Conservation (phyloP, 2,329 filamentous ascomycete species). For the Ceratocystis destructans region DNA sequence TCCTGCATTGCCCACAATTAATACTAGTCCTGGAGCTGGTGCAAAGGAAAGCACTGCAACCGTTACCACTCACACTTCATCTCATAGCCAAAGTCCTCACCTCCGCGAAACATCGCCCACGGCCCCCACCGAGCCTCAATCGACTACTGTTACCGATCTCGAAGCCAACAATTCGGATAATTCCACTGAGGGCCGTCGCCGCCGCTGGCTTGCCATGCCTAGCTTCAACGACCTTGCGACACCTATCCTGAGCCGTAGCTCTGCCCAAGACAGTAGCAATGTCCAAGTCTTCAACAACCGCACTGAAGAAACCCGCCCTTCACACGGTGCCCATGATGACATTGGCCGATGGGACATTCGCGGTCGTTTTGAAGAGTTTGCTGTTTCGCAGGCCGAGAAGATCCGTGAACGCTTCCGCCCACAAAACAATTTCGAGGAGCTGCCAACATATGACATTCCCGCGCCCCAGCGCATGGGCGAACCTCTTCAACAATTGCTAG, state of each 20-base stretch:
- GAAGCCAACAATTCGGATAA: slow-evolving; percentile 12
- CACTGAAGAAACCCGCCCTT: slow-evolving; percentile 1
- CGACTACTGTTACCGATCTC: slow-evolving; percentile 9
- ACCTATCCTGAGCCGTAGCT: slow-evolving; percentile 23
- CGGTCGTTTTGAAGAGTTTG: slow-evolving; percentile 46
- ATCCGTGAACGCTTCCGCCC: slow-evolving; percentile 43
- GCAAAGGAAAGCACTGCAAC: slow-evolving; percentile 1
- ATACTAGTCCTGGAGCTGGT: background rate
- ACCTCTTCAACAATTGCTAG: slow-evolving; percentile 41
- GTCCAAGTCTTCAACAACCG: slow-evolving; percentile 4
- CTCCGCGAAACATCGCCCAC: background rate
- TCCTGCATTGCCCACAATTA: background rate
- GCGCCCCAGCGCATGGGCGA: slow-evolving; percentile 45
- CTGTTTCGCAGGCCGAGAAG: slow-evolving; percentile 45
- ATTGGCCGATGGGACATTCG: slow-evolving; percentile 41
- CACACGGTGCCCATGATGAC: slow-evolving; percentile 19
- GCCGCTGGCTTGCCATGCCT: slow-evolving; percentile 21
- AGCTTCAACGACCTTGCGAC: slow-evolving; percentile 23
- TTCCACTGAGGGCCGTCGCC: background rate
- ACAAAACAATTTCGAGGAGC: slow-evolving; percentile 38
- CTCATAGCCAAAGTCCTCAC: background rate
- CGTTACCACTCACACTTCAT: background rate
- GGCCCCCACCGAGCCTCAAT: background rate
- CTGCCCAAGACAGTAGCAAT: slow-evolving; percentile 20
- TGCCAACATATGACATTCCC: slow-evolving; percentile 48